A percentile compares a stretch with the other conserved stretches of the same genome.
phyloP scores from a whole-genome alignment of 2,329 filamentous ascomycete species.

The Thielaviopsis euricoi region DNA sequence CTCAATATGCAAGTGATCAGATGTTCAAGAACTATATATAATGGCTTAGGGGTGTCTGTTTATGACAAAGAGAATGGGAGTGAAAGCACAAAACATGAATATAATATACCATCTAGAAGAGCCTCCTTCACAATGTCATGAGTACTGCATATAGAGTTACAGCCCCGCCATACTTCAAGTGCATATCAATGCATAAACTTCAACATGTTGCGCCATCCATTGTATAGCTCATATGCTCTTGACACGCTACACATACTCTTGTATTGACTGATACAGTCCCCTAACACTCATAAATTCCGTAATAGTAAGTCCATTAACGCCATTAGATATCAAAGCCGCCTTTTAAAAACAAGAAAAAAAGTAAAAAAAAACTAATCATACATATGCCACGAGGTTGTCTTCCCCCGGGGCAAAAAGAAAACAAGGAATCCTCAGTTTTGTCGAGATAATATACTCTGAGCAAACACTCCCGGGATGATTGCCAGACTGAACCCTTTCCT shows the following conservation, averaged over 20 bases:
- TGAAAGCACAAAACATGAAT: slow-evolving; percentile 74
- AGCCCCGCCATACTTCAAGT: too few relatives aligned
- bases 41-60: too few relatives aligned
- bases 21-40: too few relatives aligned
- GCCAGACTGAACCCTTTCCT: neutral
- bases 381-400: neutral
- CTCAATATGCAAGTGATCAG: too few relatives aligned
- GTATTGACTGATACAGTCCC: neutral
- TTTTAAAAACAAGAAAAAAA: too few relatives aligned
- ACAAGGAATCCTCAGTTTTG: neutral
- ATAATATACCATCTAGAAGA: slow-evolving; percentile 92
- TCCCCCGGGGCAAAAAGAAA: neutral
- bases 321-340: neutral
- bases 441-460: neutral
- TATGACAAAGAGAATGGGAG: slow-evolving; percentile 29
- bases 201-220: too few relatives aligned
- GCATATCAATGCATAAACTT: too few relatives aligned
- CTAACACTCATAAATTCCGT: neutral
- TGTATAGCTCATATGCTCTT: too few relatives aligned
- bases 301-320: neutral
- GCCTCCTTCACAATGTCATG: slow-evolving; percentile 66
- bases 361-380: neutral
- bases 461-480: neutral
- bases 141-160: slow-evolving; percentile 43
- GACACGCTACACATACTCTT: too few relatives aligned